Evolutionary conservation across 2,329 filamentous ascomycete genomes (phyloP), one percentile per base, ranked within the genome.

Genomic region (Pseudopyrenochaeta lycopersici): DNA sequence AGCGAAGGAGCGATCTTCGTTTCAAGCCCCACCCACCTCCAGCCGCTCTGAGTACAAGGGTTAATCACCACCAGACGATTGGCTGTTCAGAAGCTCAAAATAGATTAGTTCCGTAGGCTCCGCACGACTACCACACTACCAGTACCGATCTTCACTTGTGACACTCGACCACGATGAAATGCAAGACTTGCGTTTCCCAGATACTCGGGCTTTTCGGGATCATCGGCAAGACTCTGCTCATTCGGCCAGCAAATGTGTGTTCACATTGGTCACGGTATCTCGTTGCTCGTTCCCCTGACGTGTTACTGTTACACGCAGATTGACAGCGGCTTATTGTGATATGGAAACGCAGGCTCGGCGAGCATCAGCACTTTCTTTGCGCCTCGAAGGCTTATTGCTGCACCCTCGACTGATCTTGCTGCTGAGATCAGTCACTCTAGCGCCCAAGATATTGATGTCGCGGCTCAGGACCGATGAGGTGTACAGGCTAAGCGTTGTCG

Each of bases 101-200:
- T 66, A 67, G 62, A 66, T 56, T 59, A 50, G 60, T 54, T 43
- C 46, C 54, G 33, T 38, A 43, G 27, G 40, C 23, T 41, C 56
- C 29, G 42, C 51, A 46, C 48, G 35, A 54, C 57, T 45, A 51
- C 58, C 53, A 56, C 56, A 60, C 59, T 52, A 58, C 49, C 44
- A 48, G 47, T 47, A 59, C 56, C 47, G 44, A 61, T 53, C 45
- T 46, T 53, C 47, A 46, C 27, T 49, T n/a, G 46, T 43, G 46
- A 42, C 29, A 56, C 49, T 29, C 49, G 40, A 55, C 46, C 14
- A 39, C 48, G 21, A 44, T 47, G 41, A 33, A 56, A 50, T 30
- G 45, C 52, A 44, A 46, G 21, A 12, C 40, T 51, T 27, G 35
- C 21, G 14, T 43, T 29, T 30, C 35, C 43, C 43, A 40, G 21